phyloP scores from a whole-genome alignment of 345 rosid genomes.

The Gossypium stocksii region DNA sequence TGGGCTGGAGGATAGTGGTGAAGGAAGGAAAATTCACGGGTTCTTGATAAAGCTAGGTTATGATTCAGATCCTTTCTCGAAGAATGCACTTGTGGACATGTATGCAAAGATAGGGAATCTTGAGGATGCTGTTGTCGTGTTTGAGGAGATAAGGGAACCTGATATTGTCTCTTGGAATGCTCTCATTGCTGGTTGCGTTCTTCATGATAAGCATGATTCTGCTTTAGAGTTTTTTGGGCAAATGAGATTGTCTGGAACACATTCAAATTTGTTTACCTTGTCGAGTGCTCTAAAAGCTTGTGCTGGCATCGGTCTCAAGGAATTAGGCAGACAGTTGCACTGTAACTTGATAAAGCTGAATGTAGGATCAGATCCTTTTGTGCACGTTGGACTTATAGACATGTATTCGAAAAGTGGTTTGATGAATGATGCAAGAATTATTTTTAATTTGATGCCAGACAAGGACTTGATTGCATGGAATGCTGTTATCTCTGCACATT shows the following conservation, averaged over 20 bases:
- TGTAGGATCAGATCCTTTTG: conserved; percentile 37
- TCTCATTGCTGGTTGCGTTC: conserved; percentile 54
- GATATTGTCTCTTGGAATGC: conserved; percentile 70
- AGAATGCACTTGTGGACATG: conserved; percentile 69
- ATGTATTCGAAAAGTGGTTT: conserved; percentile 46
- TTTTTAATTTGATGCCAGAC: conserved; percentile 34
- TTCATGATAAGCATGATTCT: conserved; percentile 31
- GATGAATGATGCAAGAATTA: conserved; percentile 38
- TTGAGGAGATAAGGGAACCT: conserved; percentile 42
- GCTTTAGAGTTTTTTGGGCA: conserved; percentile 37
- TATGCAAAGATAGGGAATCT: conserved; percentile 49
- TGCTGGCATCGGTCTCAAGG: conserved; percentile 33
- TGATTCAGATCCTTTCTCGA: conserved; percentile 41
- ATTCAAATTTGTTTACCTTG: conserved; percentile 49
- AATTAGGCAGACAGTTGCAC: conserved; percentile 48
- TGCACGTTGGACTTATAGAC: conserved; percentile 54
- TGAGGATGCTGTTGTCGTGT: conserved; percentile 37
- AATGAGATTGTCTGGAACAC: conserved; percentile 36
- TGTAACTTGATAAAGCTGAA: conserved; percentile 42
- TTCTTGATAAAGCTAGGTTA: conserved; percentile 49
- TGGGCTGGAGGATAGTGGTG: conserved; percentile 37
- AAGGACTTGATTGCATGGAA: conserved; percentile 58
- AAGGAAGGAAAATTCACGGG: conserved; percentile 49
- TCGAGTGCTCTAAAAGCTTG: conserved; percentile 60
- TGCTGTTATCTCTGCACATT: conserved; percentile 50